Evolutionary conservation across 208 protist genomes (phyloP), one percentile per base, ranked within the genome.

Genomic region (Acanthamoeba castellanii): DNA sequence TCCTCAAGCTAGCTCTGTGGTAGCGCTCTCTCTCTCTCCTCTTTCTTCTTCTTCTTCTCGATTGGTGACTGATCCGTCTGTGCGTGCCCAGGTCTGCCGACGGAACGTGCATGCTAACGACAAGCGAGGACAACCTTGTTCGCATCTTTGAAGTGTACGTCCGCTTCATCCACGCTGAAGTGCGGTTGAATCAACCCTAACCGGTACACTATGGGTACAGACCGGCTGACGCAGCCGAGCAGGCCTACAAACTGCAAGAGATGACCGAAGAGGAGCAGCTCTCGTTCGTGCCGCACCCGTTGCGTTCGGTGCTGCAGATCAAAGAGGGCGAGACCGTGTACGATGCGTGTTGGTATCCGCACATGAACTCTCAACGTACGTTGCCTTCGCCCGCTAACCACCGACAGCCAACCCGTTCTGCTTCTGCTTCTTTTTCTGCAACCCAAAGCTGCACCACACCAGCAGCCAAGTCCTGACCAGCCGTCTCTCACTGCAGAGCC

Each of bases 141-240:
- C 87, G 87, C 34, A 57, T 92, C 11, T 92, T 92, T 76, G 87
- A 92, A 52, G 25, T 92, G 87, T 92, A 57, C 87, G 87, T 16
- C 14, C 20, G 25, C 4, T 20, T 68, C 27, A 25, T 68, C 18
- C 55, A 25, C 22, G 55, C 55, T 7, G 5, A 18, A 61, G 57
- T 27, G 57, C 57, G 14, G 5, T 14, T 61, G 57, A 25, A 47
- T 61, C 22, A 0, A 61, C 22, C 57, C 22, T 61, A 27, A 61
- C 57, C 57, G 14, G 20, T 22, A 25, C n/a, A 14, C 18, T 45
- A 22, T 55, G 27, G 27, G 27, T 4, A 27, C 87, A 92, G 64
- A 9, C 55, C 61, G 7, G 37, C 61, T 11, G 55, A 70, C n/a
- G 64, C 87, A 25, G 37, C 55, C 37, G 87, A 78, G 87, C 61